Conservation (phyloP, 441 rosid genomes). For the Pelargonium australe region DNA sequence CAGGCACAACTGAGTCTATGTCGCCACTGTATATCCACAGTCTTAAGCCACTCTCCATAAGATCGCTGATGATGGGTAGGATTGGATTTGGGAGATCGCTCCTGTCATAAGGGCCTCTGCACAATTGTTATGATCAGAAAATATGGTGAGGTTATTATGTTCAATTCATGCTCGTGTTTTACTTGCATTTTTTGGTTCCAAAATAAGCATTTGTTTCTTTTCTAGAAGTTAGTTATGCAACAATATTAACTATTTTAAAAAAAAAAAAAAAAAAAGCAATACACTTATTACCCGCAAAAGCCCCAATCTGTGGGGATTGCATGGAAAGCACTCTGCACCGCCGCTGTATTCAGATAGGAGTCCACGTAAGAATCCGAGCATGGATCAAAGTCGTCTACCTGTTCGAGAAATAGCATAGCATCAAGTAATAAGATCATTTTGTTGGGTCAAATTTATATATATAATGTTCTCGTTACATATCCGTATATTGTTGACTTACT, state of each 20-base stretch:
- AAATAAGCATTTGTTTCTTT: no score
- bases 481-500: constrained; percentile 6
- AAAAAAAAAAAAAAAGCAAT: no score
- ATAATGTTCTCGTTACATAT: background rate
- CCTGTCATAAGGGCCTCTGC: constrained; percentile 4
- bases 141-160: background rate
- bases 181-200: background rate
- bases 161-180: background rate
- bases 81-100: constrained; percentile 12
- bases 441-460: background rate
- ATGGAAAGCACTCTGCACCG: constrained; percentile 29
- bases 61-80: constrained; percentile 20
- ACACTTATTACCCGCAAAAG: constrained; percentile 12
- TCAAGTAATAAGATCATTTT: background rate
- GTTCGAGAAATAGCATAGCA: background rate
- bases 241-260: no score
- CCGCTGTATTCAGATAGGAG: constrained; percentile 23
- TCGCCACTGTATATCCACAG: constrained; percentile 33
- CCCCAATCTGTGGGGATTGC: constrained; percentile 14
- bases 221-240: no score
- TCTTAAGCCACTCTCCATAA: constrained; percentile 24
- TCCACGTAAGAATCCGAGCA: constrained; percentile 14
- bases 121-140: background rate
- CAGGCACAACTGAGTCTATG: constrained; percentile 23
- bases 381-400: constrained; percentile 24